Evolutionary conservation across 495 filamentous ascomycete species (phyloP), one percentile per base, ranked within the genome.

Genomic region (Thermochaetoides thermophila): DNA sequence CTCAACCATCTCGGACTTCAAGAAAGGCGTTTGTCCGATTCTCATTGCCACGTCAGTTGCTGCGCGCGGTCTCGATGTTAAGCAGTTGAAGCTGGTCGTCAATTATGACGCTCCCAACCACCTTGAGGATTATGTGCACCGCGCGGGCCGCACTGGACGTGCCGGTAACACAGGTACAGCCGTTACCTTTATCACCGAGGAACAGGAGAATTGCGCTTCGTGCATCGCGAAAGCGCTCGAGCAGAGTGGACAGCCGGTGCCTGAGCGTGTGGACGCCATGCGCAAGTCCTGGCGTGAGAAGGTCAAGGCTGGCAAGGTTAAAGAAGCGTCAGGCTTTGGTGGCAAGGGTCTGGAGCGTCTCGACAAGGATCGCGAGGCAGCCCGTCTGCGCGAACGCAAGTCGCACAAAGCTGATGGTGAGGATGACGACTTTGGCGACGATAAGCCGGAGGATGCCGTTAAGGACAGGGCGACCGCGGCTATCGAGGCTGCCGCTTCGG

Each of bases 21-120:
- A 94, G 52, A 76, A 75, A 33, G 89, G 89, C 20, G 73, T 84
- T 27, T 72, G 89, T 32, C 86, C 86, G 0, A 74, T 99, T 34
- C 57, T 99, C 51, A 76, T 93, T 48, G 91, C 91, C 14, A 99
- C 91, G 0, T 95, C 87, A 3, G 85, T 99, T 38, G 91, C 91
- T 4, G 91, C 91, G 25, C 78, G 91, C 46, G 91, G 91, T 11
- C 58, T 99, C 17, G 91, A 99, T 51, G 87, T 99, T 24, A 94
- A 95, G 55, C 84, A 96, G 54, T 63, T 99, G 17, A 93, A 92
- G 54, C 63, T 96, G 12, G 91, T 99, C 14, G 75, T 99, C 48
- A 99, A 99, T 45, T 99, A 85, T 49, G 91, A 99, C 53, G 79
- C 81, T 3, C 91, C 91, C 3, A 94, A 92, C 50, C 91, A 99